Base-by-base conservation (phyloP, 2,329 filamentous ascomycete genomes). In the Biscogniauxia mediterranea region DNA sequence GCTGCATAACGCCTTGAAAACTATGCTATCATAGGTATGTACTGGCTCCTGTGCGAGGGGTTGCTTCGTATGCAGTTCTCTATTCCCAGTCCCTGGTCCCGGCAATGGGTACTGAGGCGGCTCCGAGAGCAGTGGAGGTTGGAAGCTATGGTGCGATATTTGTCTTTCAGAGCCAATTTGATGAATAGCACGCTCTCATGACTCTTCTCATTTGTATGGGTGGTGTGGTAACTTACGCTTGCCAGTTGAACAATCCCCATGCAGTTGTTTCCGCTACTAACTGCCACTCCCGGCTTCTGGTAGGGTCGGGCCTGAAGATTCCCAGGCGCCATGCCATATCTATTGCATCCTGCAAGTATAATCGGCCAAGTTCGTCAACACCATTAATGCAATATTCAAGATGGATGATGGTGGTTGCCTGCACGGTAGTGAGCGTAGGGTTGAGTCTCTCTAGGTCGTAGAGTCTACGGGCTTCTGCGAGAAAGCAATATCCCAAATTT, bases 1-100 rank as follows among this genome's bases (percentile, higher is more conserved):
- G 0, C 62, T 56, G 0, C 62, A 69, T 19, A 67, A 65, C 0
- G 73, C 72, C 26, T 60, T 64, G 52, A 78, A 71, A 3, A 74
- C 59, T 1, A 73, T 61, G 0, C 72, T 71, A 55, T 74, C 70
- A 17, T 66, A 56, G 0, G 65, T 66, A 0, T 71, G 64, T 6
- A 67, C 65, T 1, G 71, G 65, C 0, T 61, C 61, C 0, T 64
- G 53, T 9, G 62, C 66, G 5, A 68, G 32, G 0, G 77, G 76
- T 57, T 79, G 79, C 20, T 68, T 73, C 0, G 78, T 60, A 69
- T 70, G 74, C 2, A 76, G 64, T 52, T 79, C 76, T 4, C 76
- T 74, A 28, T 76, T 78, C 68, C 71, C 52, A 0, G 63, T 1
- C 5, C 71, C 63, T 0, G 68, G 11, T 21, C 74, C 68, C 8